Conservation (phyloP, 139 green algal genomes). For the Closterium sp. region DNA sequence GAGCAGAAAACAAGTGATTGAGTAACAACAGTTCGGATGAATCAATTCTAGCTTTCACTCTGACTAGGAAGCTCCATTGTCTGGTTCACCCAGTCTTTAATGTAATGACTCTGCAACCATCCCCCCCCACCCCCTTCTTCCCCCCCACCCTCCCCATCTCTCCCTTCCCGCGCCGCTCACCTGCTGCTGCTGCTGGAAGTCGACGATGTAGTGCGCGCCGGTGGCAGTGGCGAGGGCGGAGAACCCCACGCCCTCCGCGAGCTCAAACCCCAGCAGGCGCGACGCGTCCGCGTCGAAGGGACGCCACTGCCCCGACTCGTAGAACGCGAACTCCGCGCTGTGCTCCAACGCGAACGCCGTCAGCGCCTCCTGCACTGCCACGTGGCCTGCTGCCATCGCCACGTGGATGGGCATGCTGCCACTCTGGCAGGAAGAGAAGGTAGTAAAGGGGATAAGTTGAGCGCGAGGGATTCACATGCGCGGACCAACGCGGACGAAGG, state of each 20-base stretch:
- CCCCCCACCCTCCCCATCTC: no score
- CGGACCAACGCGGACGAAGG: background rate
- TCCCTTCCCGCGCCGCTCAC: background rate
- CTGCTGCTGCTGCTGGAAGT: constrained; percentile 43
- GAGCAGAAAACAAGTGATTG: no score
- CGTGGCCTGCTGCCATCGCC: background rate
- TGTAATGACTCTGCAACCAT: no score
- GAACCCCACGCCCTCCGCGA: constrained; percentile 37
- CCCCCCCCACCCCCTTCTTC: no score
- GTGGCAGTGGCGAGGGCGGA: constrained; percentile 11
- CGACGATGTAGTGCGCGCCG: constrained; percentile 43
- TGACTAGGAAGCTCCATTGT: no score
- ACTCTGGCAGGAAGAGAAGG: background rate
- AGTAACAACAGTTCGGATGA: no score
- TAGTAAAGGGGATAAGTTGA: background rate
- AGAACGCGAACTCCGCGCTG: constrained; percentile 21
- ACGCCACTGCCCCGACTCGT: constrained; percentile 13
- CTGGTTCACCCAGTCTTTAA: no score
- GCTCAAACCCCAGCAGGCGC: constrained; percentile 25
- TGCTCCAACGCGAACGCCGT: constrained; percentile 22
- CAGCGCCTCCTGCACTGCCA: constrained; percentile 23
- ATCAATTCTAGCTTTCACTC: no score
- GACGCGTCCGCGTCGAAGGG: constrained; percentile 28
- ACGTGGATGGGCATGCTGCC: constrained; percentile 41
- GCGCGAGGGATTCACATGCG: background rate